Base-by-base conservation (phyloP, 768 basidiomycete genomes). In the Chalciporus chontae region DNA sequence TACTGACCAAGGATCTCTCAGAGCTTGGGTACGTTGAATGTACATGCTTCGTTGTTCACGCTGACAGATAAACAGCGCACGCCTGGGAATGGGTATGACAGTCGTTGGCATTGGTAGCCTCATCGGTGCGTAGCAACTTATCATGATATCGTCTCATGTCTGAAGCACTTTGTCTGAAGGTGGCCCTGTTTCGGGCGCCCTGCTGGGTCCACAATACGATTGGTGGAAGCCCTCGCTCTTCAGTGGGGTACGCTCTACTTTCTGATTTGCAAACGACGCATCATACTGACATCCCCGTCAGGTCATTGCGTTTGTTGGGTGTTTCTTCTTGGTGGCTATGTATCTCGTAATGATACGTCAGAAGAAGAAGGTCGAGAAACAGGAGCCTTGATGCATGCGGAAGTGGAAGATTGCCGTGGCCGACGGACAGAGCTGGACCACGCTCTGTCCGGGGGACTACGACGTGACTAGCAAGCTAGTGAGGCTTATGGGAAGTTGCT, bases 151-250 rank as follows among this genome's bases (percentile, higher is more conserved):
- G 14, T 24, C 39, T 10, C 9, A 24, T 42, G 31, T 3, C 38
- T 37, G 21, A 27, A 41, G 15, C 15, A 3, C 5, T 34, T 1
- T 7, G 3, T 2, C 23, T 6, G 15, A 45, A 76, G 81, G 80
- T 5, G 75, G 77, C 0, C 83, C 83, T 1, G 71, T 84, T 37
- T 71, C 75, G n/a, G 82, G 83, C 0, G 77, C 77, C 0, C 60
- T 84, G n/a, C 73, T 85, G 5, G 73, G 79, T 0, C 52, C 69
- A 10, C 58, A 71, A 8, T 82, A 76, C 56, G 66, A 71, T 2
- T 85, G 83, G 83, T 81, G 76, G 77, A 69, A 68, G 40, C 74
- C 81, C 4, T 71, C 75, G 3, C 43, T 82, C 7, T 84, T 80
- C 54, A 65, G 72, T 18, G 81, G 79, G 42, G 67, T 73, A 53